Percentiles rank a stretch among this genome's conserved stretches.
Conservation (phyloP, 345 rosid species). For the Eucalyptus tenuipes region DNA sequence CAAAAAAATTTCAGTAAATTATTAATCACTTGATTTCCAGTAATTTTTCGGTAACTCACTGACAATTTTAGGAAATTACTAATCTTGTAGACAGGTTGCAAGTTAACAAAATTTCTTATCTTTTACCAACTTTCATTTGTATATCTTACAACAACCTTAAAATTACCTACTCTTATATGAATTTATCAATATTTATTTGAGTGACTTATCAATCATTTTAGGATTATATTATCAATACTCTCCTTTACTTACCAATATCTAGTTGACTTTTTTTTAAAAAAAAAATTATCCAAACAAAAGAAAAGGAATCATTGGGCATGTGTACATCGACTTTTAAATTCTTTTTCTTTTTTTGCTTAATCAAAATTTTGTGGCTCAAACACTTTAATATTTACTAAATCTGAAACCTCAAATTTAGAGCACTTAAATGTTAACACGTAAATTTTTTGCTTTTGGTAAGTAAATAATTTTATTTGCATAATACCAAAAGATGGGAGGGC, state of each 20-base stretch:
- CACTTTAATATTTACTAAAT: neutral
- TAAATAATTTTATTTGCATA: neutral
- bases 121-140: neutral
- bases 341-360: neutral
- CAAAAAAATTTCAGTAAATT: neutral
- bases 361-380: neutral
- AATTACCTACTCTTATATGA: neutral
- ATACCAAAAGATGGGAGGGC: neutral
- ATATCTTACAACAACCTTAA: neutral
- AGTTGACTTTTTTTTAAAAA: neutral
- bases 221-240: neutral
- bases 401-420: neutral
- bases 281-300: neutral
- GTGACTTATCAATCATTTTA: neutral
- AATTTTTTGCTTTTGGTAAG: neutral
- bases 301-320: neutral
- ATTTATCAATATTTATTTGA: neutral
- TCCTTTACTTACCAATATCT: neutral
- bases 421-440: neutral
- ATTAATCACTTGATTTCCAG: neutral
- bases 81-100: neutral
- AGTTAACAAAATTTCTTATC: neutral
- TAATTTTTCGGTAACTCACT: neutral
- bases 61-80: neutral
- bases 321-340: neutral